A percentile compares a stretch with the other conserved stretches of the same genome.
These are phyloP conservation scores for Elsinoe ampelina DNA, from an alignment of 2,329 filamentous ascomycete species.

Conservation along the genomic window DNA sequence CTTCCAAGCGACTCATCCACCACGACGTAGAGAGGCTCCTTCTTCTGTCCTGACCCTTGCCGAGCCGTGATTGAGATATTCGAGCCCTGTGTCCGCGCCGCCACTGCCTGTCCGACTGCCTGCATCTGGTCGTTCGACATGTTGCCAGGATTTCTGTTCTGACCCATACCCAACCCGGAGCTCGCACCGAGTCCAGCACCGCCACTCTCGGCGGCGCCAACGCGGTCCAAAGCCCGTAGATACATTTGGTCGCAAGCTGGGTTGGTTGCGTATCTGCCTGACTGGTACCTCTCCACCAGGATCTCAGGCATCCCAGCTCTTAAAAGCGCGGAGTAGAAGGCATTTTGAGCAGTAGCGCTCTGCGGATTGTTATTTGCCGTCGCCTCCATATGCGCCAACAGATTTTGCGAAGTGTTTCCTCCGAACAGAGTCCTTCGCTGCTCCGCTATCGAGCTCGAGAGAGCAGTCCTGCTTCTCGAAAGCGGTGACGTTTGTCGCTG, in stretches of 20 bases:
- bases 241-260: slow-evolving; percentile 69
- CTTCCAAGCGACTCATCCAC: slow-evolving; percentile 80
- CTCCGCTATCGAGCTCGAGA: slow-evolving; percentile 1
- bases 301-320: slow-evolving; percentile 92
- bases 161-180: slow-evolving; percentile 15
- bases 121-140: slow-evolving; percentile 58
- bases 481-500: slow-evolving; percentile 23
- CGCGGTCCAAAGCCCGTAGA: slow-evolving; percentile 58
- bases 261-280: slow-evolving; percentile 75
- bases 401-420: slow-evolving; percentile 36
- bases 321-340: slow-evolving; percentile 85
- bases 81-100: slow-evolving; percentile 58
- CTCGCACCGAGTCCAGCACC: slow-evolving; percentile 16
- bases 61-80: slow-evolving; percentile 48
- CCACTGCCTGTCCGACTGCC: slow-evolving; percentile 72
- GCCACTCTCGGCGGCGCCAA: slow-evolving; percentile 42
- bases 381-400: slow-evolving; percentile 79
- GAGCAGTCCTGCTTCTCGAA: slow-evolving; percentile 19
- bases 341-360: slow-evolving; percentile 80
- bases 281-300: slow-evolving; percentile 80
- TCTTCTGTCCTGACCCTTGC: slow-evolving; percentile 61
- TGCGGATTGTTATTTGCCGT: slow-evolving; percentile 85
- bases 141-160: slow-evolving; percentile 26
- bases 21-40: slow-evolving; percentile 85
- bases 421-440: slow-evolving; percentile 40